Base-by-base conservation (phyloP, 2,329 filamentous ascomycete genomes). In the Neurospora sp. region DNA sequence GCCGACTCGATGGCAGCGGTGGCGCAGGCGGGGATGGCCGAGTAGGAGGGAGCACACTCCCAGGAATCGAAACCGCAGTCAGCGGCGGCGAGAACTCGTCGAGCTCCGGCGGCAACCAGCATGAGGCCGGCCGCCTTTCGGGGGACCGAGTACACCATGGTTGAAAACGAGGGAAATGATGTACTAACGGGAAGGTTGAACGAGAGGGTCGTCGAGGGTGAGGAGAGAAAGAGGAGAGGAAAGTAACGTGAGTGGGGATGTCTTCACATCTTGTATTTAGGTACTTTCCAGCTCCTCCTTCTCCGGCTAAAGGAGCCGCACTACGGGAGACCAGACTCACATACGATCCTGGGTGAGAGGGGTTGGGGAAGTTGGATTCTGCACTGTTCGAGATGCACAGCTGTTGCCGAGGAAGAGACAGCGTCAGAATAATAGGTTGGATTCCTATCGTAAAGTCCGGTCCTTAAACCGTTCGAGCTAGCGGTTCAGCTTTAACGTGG, bases 11-110 rank as follows among this genome's bases (percentile, higher is more conserved):
- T 68, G 43, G 40, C 46, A 36, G 17, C 43, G 15, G 43, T 62
- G 28, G 67, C 67, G 41, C 67, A 68, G 41, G 40, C 43, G 12
- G 67, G 67, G 43, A 68, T 43, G 36, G 67, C 67, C 23, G 67
- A 68, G 41, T 28, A 41, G 6, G 67, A 68, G 28, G 67, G 40
- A 19, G 67, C 19, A 39, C 67, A 68, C 15, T 43, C 41, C 41
- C 41, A 43, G n/a, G 41, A 19, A 43, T 43, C 41, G 41, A 43
- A 8, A 43, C 41, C 41, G 41, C 41, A 43, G n/a, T 43, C 41
- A 19, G 41, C 41, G 43, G 41, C 41, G 43, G 43, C 19, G 19
- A 52, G 43, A 52, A 23, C 43, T 52, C 43, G 43, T 46, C n/a
- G 43, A 52, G 43, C 43, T 23, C 43, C 43, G 10, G 43, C 43